A percentile compares a stretch with the other conserved stretches of the same genome.
phyloP scores from a whole-genome alignment of 2,329 filamentous ascomycete species.

The Fusarium lateritium region DNA sequence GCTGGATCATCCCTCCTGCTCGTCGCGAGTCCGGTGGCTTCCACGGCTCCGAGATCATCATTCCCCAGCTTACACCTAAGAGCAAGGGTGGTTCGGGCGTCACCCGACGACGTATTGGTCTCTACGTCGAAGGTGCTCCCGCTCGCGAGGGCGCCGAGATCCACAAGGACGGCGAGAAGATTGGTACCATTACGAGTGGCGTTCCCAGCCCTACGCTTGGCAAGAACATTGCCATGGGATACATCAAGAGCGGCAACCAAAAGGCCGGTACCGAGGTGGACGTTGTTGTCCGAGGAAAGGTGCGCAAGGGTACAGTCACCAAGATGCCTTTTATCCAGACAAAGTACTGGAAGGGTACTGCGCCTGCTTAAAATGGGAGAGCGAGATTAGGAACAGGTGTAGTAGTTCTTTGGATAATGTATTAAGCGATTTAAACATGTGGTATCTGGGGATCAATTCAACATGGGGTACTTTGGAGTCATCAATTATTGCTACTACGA shows the following conservation, averaged over 20 bases:
- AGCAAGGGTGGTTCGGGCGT: slow-evolving; percentile 81
- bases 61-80: slow-evolving; percentile 81
- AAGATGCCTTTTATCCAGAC: slow-evolving; percentile 92
- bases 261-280: slow-evolving; percentile 87
- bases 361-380: slow-evolving; percentile 23
- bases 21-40: slow-evolving; percentile 80
- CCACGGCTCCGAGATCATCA: slow-evolving; percentile 84
- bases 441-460: slow-evolving; percentile 35
- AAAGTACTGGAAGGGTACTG: slow-evolving; percentile 73
- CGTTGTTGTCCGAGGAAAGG: slow-evolving; percentile 82
- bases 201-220: slow-evolving; percentile 88
- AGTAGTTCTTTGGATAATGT: slow-evolving; percentile 10
- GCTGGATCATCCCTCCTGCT: slow-evolving; percentile 88
- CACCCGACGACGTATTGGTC: slow-evolving; percentile 80
- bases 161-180: slow-evolving; percentile 73
- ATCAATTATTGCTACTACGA: slow-evolving; percentile 15
- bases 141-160: slow-evolving; percentile 92
- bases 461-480: slow-evolving; percentile 36
- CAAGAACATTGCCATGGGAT: slow-evolving; percentile 97
- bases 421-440: slow-evolving; percentile 28
- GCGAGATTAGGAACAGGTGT: background rate
- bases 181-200: slow-evolving; percentile 90
- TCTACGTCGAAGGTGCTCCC: slow-evolving; percentile 87
- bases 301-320: slow-evolving; percentile 80
- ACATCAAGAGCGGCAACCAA: slow-evolving; percentile 84